Evolutionary conservation across 192 early-diverging fungal species (phyloP).

Genomic region (Mortierella hygrophila): DNA sequence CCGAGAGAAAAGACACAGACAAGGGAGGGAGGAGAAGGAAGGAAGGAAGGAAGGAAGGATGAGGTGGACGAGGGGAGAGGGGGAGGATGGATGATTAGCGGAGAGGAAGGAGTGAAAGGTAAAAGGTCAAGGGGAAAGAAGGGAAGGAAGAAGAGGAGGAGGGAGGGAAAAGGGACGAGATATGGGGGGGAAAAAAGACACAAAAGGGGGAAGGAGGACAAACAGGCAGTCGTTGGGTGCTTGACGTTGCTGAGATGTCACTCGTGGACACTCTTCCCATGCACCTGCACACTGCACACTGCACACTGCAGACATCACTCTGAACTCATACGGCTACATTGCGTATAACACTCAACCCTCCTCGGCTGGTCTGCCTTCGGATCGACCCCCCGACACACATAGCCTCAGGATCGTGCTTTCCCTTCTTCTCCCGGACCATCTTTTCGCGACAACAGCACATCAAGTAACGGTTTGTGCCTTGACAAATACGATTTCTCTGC

Average conservation of each 20-base stretch:
- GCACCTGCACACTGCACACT: no score
- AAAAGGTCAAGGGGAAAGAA: no score
- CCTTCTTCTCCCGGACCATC: constrained; percentile 2
- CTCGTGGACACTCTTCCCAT: no score
- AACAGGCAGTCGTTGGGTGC: background rate
- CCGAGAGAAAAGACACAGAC: background rate
- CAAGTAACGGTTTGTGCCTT: background rate
- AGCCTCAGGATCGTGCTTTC: background rate
- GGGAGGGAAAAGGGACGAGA: background rate
- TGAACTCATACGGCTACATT: no score
- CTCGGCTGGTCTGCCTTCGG: background rate
- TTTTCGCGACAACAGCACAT: background rate
- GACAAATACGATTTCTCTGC: background rate
- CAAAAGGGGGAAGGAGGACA: background rate
- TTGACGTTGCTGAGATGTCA: no score
- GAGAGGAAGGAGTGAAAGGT: background rate
- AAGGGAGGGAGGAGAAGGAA: no score
- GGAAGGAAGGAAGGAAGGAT: background rate
- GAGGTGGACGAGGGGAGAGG: background rate
- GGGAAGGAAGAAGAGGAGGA: background rate
- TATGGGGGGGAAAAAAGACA: background rate
- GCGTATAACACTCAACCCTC: no score
- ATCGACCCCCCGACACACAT: background rate
- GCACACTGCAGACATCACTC: no score
- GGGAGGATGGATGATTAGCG: background rate